Percentiles rank a stretch among this genome's conserved stretches.
Conservation (phyloP, 1,284 basidiomycete species). For the Cutaneotrichosporon cyanovorans region DNA sequence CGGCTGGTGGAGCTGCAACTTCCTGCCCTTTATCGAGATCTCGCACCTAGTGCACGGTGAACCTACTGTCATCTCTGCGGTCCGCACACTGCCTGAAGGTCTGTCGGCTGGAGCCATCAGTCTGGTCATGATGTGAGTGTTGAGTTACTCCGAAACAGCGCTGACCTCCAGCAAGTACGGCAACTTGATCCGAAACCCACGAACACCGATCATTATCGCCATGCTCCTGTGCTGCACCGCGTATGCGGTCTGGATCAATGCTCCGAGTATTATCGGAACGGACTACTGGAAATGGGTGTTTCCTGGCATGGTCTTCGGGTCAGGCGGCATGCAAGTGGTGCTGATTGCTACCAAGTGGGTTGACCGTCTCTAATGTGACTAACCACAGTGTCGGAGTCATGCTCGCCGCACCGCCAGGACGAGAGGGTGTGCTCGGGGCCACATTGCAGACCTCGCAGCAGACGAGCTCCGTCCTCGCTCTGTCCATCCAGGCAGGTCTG, state of each 20-base stretch:
- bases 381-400: constrained; percentile 4
- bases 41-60: constrained; percentile 16
- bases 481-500: constrained; percentile 8
- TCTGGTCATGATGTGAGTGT: constrained; percentile 12
- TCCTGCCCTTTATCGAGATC: constrained; percentile 20
- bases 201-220: constrained; percentile 19
- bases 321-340: constrained; percentile 14
- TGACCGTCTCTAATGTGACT: not conserved
- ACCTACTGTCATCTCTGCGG: constrained; percentile 18
- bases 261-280: constrained; percentile 5
- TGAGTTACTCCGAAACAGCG: constrained; percentile 1
- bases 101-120: constrained; percentile 15
- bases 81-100: constrained; percentile 24
- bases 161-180: constrained; percentile 3
- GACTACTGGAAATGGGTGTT: constrained; percentile 23
- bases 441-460: constrained; percentile 6
- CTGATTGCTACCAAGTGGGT: constrained; percentile 23
- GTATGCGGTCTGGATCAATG: constrained; percentile 12
- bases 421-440: constrained; percentile 19
- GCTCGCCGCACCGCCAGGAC: not conserved
- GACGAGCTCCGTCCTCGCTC: constrained; percentile 4
- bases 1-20: constrained; percentile 22
- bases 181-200: constrained; percentile 10
- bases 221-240: constrained; percentile 18
- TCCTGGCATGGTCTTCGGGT: constrained; percentile 22